Evolutionary conservation across 148 eudicot genomes (phyloP).

Genomic region (Euryodendron excelsum): DNA sequence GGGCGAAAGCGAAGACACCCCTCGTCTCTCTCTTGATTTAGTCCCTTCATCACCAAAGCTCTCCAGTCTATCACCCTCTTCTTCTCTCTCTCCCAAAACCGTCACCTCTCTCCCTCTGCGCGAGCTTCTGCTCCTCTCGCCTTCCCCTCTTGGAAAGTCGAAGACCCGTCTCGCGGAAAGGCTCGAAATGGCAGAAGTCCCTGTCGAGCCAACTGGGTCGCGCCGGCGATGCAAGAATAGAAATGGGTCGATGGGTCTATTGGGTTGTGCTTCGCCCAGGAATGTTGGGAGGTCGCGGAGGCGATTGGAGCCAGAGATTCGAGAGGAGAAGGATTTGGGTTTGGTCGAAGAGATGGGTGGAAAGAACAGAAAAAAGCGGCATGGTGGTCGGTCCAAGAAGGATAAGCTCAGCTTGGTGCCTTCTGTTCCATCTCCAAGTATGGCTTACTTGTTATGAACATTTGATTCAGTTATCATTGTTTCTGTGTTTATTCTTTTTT

Average conservation of each 20-base stretch:
- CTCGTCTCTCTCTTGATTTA: too few relatives aligned
- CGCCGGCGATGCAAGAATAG: conserved; percentile 43
- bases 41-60: too few relatives aligned
- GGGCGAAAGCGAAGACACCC: too few relatives aligned
- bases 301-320: conserved; percentile 46
- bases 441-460: conserved; percentile 1
- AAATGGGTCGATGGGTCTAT: conserved; percentile 26
- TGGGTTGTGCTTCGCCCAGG: conserved; percentile 54
- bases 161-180: too few relatives aligned
- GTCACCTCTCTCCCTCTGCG: too few relatives aligned
- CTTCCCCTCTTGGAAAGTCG: too few relatives aligned
- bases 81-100: too few relatives aligned
- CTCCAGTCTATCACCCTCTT: too few relatives aligned
- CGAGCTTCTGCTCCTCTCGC: too few relatives aligned
- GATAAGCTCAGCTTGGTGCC: conserved; percentile 38
- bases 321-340: conserved; percentile 59
- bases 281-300: conserved; percentile 55
- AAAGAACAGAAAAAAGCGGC: conserved; percentile 56
- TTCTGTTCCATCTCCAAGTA: conserved; percentile 48
- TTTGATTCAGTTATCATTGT: background rate
- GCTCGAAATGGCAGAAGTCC: conserved; percentile 43
- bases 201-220: conserved; percentile 26
- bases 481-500: too few relatives aligned
- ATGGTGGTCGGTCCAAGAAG: conserved; percentile 54
- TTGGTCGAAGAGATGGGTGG: conserved; percentile 45